Percentiles rank a stretch among this genome's conserved stretches.
These are phyloP conservation scores for Anthostomella pinea DNA, from an alignment of 2,329 filamentous ascomycete genomes.

Conservation along the genomic window DNA sequence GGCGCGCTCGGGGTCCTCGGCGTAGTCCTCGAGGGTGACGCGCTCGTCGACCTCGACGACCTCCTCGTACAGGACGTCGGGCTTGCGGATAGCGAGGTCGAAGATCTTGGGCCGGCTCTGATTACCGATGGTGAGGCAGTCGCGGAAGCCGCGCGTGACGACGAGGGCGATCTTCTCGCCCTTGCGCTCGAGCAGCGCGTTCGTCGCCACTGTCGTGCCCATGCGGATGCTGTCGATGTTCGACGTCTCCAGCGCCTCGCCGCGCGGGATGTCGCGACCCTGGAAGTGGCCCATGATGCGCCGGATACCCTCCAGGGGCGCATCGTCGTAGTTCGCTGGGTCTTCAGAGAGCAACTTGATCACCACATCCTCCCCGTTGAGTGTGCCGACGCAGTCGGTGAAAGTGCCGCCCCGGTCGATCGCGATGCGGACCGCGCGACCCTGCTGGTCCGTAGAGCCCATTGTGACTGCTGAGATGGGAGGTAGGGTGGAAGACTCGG, in stretches of 20 bases:
- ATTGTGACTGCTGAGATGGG: constrained; percentile 26
- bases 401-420: constrained; percentile 85
- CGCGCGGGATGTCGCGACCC: constrained; percentile 72
- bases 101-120: constrained; percentile 89
- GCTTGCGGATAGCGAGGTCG: constrained; percentile 81
- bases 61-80: constrained; percentile 79
- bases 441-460: constrained; percentile 31
- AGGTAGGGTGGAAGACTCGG: neutral
- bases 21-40: constrained; percentile 88
- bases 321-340: constrained; percentile 85
- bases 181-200: constrained; percentile 85
- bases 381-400: constrained; percentile 86
- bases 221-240: constrained; percentile 89
- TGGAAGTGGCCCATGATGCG: constrained; percentile 79
- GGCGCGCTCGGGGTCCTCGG: constrained; percentile 73
- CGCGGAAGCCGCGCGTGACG: constrained; percentile 82
- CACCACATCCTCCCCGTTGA: constrained; percentile 71
- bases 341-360: constrained; percentile 91
- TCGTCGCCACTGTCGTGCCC: constrained; percentile 94
- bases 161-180: constrained; percentile 85
- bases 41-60: constrained; percentile 91
- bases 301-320: constrained; percentile 85
- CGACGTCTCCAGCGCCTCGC: constrained; percentile 75
- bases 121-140: constrained; percentile 86
- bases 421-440: constrained; percentile 68